phyloP scores from a whole-genome alignment of 2,329 filamentous ascomycete genomes.

The Coccinonectria pachysandricola region DNA sequence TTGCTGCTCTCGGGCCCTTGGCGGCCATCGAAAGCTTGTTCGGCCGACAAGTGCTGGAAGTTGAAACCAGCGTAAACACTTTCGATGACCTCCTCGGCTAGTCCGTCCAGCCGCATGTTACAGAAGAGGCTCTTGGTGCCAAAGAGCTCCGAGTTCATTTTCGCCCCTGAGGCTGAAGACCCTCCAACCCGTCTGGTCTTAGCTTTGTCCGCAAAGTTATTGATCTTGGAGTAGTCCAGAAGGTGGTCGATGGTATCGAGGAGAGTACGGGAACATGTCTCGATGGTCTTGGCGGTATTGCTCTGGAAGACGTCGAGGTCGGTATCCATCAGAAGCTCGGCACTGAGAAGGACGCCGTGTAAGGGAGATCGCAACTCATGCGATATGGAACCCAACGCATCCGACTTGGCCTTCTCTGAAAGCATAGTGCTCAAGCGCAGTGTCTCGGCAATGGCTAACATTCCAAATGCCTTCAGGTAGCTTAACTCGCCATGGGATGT shows the following conservation, averaged over 20 bases:
- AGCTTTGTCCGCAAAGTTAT: slow-evolving; percentile 20
- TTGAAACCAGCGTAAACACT: slow-evolving; percentile 36
- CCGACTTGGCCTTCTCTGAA: slow-evolving; percentile 40
- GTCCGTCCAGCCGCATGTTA: slow-evolving; percentile 25
- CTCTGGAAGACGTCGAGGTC: slow-evolving; percentile 34
- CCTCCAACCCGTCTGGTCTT: slow-evolving; percentile 1
- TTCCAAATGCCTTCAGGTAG: slow-evolving; percentile 40
- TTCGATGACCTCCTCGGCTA: slow-evolving; percentile 37
- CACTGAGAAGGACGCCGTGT: slow-evolving; percentile 47
- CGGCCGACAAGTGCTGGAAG: slow-evolving; percentile 21
- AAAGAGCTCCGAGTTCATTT: slow-evolving; percentile 4
- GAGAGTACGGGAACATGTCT: slow-evolving; percentile 40
- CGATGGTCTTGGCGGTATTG: slow-evolving; percentile 37
- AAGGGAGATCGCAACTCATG: slow-evolving; percentile 52
- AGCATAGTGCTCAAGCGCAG: slow-evolving; percentile 30
- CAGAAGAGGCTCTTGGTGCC: slow-evolving; percentile 9
- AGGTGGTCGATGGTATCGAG: slow-evolving; percentile 45
- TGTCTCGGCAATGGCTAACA: slow-evolving; percentile 47
- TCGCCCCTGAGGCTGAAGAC: slow-evolving; percentile 1
- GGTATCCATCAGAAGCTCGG: slow-evolving; percentile 44
- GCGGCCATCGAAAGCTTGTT: slow-evolving; percentile 8
- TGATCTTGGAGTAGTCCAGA: slow-evolving; percentile 45
- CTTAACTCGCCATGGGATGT: slow-evolving; percentile 37
- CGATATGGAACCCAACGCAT: slow-evolving; percentile 49
- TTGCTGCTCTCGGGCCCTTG: slow-evolving; percentile 5